Evolutionary conservation across 495 filamentous ascomycete species (phyloP).

Genomic region (Chaetomium tenue): DNA sequence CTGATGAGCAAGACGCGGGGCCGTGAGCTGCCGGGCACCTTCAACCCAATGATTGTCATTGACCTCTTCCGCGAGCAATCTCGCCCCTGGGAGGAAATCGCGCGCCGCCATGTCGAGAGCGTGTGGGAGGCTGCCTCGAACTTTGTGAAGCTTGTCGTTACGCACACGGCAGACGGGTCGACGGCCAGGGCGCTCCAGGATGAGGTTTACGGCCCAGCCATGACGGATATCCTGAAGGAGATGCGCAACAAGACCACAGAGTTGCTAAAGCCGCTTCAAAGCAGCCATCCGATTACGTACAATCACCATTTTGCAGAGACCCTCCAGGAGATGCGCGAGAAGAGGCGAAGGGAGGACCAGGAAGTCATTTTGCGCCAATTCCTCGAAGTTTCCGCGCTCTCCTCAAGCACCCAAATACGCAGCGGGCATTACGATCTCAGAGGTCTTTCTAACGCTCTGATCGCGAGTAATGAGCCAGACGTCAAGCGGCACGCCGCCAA

Average conservation of each 20-base stretch:
- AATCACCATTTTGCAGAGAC: slow-evolving; percentile 55
- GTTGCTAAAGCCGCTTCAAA: slow-evolving; percentile 39
- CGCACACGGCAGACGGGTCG: slow-evolving; percentile 33
- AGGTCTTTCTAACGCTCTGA: slow-evolving; percentile 32
- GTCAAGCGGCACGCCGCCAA: slow-evolving; percentile 46
- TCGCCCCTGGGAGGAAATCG: slow-evolving; percentile 39
- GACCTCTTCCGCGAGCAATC: slow-evolving; percentile 50
- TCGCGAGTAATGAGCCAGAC: slow-evolving; percentile 32
- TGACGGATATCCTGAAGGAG: slow-evolving; percentile 26
- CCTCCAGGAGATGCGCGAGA: slow-evolving; percentile 42
- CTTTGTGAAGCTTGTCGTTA: slow-evolving; percentile 33
- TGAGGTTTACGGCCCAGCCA: slow-evolving; percentile 34
- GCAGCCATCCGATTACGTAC: slow-evolving; percentile 54
- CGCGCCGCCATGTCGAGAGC: slow-evolving; percentile 23
- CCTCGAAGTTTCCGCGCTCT: slow-evolving; percentile 20
- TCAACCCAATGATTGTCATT: slow-evolving; percentile 47
- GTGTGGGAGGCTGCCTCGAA: slow-evolving; percentile 32
- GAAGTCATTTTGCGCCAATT: slow-evolving; percentile 21
- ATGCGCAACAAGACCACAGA: slow-evolving; percentile 36
- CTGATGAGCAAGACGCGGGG: slow-evolving; percentile 38
- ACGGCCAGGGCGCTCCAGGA: slow-evolving; percentile 34
- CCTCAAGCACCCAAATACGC: slow-evolving; percentile 15
- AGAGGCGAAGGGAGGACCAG: slow-evolving; percentile 25
- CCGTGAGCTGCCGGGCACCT: slow-evolving; percentile 48
- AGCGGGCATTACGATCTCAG: slow-evolving; percentile 21